Base-by-base conservation (phyloP, 2,329 filamentous ascomycete genomes). In the Lizonia empirigonia region DNA sequence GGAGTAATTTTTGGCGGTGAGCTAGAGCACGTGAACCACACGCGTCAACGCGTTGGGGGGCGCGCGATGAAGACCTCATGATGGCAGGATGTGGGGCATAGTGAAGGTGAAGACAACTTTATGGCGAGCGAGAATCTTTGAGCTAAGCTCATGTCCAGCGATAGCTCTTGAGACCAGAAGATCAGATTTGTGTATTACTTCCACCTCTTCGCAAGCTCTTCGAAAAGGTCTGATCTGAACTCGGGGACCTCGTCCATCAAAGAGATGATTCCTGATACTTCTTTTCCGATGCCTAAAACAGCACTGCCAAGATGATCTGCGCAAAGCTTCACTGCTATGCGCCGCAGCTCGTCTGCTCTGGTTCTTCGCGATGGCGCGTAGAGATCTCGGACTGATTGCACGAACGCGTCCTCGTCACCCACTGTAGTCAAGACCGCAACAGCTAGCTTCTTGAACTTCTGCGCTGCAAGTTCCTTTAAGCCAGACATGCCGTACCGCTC, bases 181-280 rank as follows among this genome's bases (percentile, higher is more conserved):
- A 23, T 6, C 1, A 24, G n/a, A 15, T 1, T 24, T 8, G 16
- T 10, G 22, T 9, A 36, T 62, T 53, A 62, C 46, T 61, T 66
- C 60, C 66, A 62, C 15, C 65, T 55, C 20, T 51, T 53, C 5
- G 63, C 63, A 46, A 69, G 60, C 49, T 68, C 64, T 35, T 68
- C 65, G 16, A 68, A 68, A 1, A 69, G 53, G 15, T 68, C 66
- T 19, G 63, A 55, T 22, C 65, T 57, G 30, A 69, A 69, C 12
- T 65, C 65, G n/a, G 64, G 59, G 5, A 67, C 48, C n/a, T 65
- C 63, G 18, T 67, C 65, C 64, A 69, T 67, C 7, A 64, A 49
- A 42, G 62, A 56, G 22, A 68, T 62, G 7, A 68, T 60, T 9
- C 59, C 51, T 12, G 66, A 56, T 44, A 67, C 66, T 6, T 61